Base-by-base conservation (phyloP, 257 asterid genomes). In the Ajuga chamaepitys region DNA sequence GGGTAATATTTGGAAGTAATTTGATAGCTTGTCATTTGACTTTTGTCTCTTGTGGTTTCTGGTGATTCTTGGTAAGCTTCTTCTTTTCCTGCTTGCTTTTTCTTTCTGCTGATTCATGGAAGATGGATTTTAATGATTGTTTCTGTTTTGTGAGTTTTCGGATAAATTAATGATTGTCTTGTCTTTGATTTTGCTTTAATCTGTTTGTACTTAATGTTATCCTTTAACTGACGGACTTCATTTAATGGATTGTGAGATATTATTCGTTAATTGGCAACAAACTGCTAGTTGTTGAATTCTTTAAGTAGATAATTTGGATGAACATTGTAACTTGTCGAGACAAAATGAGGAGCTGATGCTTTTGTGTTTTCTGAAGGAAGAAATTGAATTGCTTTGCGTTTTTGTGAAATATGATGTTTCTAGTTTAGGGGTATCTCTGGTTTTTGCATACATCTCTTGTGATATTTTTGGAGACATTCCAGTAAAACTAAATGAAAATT, bases 21-120 rank as follows among this genome's bases (percentile, higher is more conserved):
- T 65, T 53, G 46, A 3, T 51, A 62, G 77, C 65, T 73, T 60
- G 47, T 50, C 76, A 35, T 50, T 76, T 62, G 75, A 75, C 79
- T 67, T 72, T 51, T 75, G 67, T 65, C 74, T 72, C 75, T 58
- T 69, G 64, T 64, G 66, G 73, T 76, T 70, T 73, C 79, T 70
- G 79, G 79, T 80, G 70, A 66, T 69, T 80, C 72, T 67, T 67
- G 85, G 82, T 80, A 64, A 14, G 75, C 0, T 64, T 58, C 38
- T 38, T 42, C 46, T 10, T 35, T 41, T 22, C n/a, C 59, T 16
- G 7, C 10, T 53, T 55, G 24, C 22, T 7, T 34, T 16, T 8
- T 9, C 34, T 22, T 16, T 2, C 9, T 62, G 22, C 60, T 56
- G 13, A 66, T 66, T 46, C 44, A 14, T 48, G 54, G 42, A 18